A percentile compares a stretch with the other conserved stretches of the same genome.
phyloP scores from a whole-genome alignment of 1,139 yeast species.

The Pichia sp. region DNA sequence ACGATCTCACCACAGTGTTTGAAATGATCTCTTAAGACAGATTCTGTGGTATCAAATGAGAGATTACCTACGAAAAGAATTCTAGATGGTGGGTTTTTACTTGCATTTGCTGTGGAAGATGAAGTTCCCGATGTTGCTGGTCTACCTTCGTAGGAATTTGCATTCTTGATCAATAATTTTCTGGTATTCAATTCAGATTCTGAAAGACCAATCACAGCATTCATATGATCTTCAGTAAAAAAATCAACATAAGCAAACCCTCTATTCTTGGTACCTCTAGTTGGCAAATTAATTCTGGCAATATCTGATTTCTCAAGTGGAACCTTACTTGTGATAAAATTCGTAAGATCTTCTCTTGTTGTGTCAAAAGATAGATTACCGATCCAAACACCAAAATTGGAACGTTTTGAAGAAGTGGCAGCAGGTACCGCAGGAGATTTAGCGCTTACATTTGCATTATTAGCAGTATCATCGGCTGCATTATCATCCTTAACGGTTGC shows the following conservation, averaged over 20 bases:
- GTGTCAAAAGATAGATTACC: conserved; percentile 90
- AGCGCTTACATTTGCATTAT: conserved; percentile 28
- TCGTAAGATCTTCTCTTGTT: conserved; percentile 60
- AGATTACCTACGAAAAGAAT: conserved; percentile 89
- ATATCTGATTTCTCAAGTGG: conserved; percentile 41
- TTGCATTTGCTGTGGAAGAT: conserved; percentile 29
- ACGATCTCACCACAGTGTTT: conserved; percentile 73
- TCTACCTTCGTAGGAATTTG: conserved; percentile 80
- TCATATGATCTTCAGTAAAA: conserved; percentile 52
- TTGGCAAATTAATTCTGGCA: conserved; percentile 59
- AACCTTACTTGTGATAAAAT: conserved; percentile 60
- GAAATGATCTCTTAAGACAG: conserved; percentile 69
- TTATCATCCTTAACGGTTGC: conserved; percentile 3
- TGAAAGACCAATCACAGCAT: conserved; percentile 57
- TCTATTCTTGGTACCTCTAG: conserved; percentile 49
- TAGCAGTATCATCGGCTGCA: conserved; percentile 20
- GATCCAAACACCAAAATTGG: conserved; percentile 81
- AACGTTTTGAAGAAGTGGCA: conserved; percentile 28
- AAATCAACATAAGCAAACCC: conserved; percentile 95
- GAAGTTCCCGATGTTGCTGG: conserved; percentile 43
- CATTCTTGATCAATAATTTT: conserved; percentile 74
- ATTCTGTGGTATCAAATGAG: conserved; percentile 88
- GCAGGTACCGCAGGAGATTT: not conserved
- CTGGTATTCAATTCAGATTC: conserved; percentile 77
- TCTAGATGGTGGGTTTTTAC: conserved; percentile 80